phyloP scores from a whole-genome alignment of 2,329 filamentous ascomycete genomes.

The Dactylonectria estremocensis region DNA sequence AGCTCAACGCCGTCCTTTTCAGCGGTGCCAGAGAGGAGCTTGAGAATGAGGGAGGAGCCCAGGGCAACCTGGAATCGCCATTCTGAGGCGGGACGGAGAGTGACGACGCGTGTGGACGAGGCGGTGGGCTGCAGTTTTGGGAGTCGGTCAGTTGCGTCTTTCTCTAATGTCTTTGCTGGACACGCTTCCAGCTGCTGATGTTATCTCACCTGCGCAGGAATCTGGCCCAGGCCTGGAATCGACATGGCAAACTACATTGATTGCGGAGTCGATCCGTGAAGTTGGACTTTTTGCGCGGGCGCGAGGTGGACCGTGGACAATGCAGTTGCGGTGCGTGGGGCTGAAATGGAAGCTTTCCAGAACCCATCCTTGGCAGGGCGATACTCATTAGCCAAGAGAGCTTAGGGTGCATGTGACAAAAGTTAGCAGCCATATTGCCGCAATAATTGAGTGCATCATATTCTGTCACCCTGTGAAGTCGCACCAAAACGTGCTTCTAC shows the following conservation, averaged over 20 bases:
- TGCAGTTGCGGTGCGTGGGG: conserved; percentile 40
- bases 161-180: neutral
- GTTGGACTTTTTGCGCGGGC: conserved; percentile 27
- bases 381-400: neutral
- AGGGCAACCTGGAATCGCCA: conserved; percentile 83
- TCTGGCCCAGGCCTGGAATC: conserved; percentile 81
- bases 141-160: conserved; percentile 18
- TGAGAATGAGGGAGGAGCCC: conserved; percentile 60
- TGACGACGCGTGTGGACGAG: conserved; percentile 62
- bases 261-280: conserved; percentile 27
- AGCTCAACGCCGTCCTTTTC: conserved; percentile 98
- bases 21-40: conserved; percentile 85
- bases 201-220: conserved; percentile 69
- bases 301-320: conserved; percentile 24
- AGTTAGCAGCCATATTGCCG: neutral
- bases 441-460: neutral
- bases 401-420: neutral
- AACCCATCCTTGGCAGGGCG: conserved; percentile 37
- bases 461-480: neutral
- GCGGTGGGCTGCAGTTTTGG: conserved; percentile 52
- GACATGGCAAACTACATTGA: conserved; percentile 70
- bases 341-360: conserved; percentile 48
- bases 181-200: conserved; percentile 15
- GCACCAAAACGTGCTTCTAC: neutral
- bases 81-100: conserved; percentile 77